phyloP scores from a whole-genome alignment of 192 early-diverging fungal genomes.

The Hyaloraphidium curvatum region DNA sequence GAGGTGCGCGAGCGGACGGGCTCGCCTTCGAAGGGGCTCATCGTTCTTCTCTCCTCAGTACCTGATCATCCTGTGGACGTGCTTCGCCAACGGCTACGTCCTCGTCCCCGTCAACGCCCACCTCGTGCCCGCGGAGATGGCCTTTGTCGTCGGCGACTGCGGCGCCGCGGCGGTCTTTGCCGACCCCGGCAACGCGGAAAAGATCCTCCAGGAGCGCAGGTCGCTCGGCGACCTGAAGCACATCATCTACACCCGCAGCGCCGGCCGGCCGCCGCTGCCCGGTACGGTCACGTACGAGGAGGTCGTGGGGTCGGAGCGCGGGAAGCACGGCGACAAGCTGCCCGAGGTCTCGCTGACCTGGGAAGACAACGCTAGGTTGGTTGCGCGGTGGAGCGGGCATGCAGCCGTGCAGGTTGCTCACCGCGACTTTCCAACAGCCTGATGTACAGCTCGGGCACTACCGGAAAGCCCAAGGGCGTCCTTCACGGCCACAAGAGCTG shows the following conservation, averaged over 20 bases:
- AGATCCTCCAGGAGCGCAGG: not conserved
- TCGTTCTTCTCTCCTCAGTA: not conserved
- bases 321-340: not conserved
- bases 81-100: not conserved
- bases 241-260: not conserved
- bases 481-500: not conserved
- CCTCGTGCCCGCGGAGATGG: not conserved
- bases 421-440: too few relatives aligned
- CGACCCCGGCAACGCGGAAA: not conserved
- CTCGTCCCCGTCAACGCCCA: not conserved
- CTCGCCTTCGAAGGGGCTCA: not conserved
- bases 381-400: too few relatives aligned
- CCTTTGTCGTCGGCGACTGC: not conserved
- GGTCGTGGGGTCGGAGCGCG: not conserved
- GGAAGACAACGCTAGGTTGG: not conserved
- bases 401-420: too few relatives aligned
- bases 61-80: not conserved
- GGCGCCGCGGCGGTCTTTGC: not conserved
- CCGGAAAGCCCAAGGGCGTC: conserved; percentile 8
- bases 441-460: conserved; percentile 9
- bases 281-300: not conserved
- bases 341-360: not conserved
- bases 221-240: not conserved
- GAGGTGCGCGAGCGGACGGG: not conserved
- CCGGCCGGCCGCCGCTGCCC: too few relatives aligned